Evolutionary conservation across 176 grass and related monocot genomes (phyloP).

Genomic region (Eremochloa ophiuroides): DNA sequence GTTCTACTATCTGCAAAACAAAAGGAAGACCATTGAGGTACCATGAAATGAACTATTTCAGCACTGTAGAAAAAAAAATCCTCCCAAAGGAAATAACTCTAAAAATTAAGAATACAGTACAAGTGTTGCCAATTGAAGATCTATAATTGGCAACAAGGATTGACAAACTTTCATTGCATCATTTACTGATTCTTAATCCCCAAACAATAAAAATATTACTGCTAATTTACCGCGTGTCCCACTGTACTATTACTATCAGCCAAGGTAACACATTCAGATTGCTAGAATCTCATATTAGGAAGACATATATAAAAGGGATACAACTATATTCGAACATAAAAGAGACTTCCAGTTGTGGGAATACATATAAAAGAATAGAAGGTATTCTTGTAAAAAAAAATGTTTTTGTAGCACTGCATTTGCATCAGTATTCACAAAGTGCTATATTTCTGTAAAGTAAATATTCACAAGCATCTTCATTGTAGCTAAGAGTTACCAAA

Average conservation of each 20-base stretch:
- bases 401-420: neutral
- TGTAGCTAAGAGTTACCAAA: neutral
- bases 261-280: neutral
- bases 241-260: constrained; percentile 1
- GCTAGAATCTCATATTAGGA: neutral
- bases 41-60: neutral
- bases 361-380: neutral
- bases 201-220: neutral
- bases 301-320: neutral
- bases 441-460: neutral
- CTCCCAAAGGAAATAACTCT: neutral
- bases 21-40: neutral
- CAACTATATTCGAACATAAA: constrained; percentile 11
- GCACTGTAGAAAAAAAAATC: neutral
- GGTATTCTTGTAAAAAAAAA: neutral
- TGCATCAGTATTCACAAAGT: constrained; percentile 2
- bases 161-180: neutral
- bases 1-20: constrained; percentile 47
- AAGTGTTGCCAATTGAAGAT: neutral
- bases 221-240: neutral
- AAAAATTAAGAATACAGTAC: neutral
- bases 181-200: neutral
- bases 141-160: neutral
- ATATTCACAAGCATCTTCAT: neutral
- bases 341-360: neutral